These are phyloP conservation scores for Paradendryphiella salina DNA, from an alignment of 2,329 filamentous ascomycete genomes.

Conservation along the genomic window DNA sequence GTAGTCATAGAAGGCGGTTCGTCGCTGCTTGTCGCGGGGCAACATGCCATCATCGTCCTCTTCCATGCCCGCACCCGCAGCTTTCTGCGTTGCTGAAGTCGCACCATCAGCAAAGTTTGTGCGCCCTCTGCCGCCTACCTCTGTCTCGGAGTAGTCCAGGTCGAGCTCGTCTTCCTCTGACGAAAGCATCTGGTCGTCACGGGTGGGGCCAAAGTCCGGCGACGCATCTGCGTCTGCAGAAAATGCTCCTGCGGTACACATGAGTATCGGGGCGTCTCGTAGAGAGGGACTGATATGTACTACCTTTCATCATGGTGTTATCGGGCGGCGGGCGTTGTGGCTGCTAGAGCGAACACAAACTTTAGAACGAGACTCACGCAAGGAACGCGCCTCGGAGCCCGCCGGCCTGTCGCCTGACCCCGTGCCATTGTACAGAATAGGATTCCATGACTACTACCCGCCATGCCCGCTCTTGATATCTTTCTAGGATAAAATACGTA, in stretches of 20 bases:
- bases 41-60: conserved; percentile 46
- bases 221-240: conserved; percentile 44
- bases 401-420: conserved; percentile 19
- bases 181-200: conserved; percentile 42
- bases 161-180: conserved; percentile 44
- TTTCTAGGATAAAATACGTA: background rate
- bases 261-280: conserved; percentile 11
- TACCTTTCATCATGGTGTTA: conserved; percentile 37
- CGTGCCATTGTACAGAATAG: conserved; percentile 16
- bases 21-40: conserved; percentile 59
- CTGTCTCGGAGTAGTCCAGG: conserved; percentile 37
- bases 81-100: conserved; percentile 23
- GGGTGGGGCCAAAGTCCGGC: conserved; percentile 38
- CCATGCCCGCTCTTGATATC: background rate
- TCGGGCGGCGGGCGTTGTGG: conserved; percentile 19
- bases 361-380: conserved; percentile 9
- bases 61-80: conserved; percentile 31
- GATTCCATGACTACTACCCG: conserved; percentile 7
- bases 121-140: conserved; percentile 18
- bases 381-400: conserved; percentile 16
- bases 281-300: conserved; percentile 5
- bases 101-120: conserved; percentile 25
- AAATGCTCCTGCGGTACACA: conserved; percentile 25
- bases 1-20: conserved; percentile 90
- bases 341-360: conserved; percentile 16